A percentile compares a stretch with the other conserved stretches of the same genome.
phyloP scores from a whole-genome alignment of 805 yeast genomes.

The Saccharomyces eubayanus region DNA sequence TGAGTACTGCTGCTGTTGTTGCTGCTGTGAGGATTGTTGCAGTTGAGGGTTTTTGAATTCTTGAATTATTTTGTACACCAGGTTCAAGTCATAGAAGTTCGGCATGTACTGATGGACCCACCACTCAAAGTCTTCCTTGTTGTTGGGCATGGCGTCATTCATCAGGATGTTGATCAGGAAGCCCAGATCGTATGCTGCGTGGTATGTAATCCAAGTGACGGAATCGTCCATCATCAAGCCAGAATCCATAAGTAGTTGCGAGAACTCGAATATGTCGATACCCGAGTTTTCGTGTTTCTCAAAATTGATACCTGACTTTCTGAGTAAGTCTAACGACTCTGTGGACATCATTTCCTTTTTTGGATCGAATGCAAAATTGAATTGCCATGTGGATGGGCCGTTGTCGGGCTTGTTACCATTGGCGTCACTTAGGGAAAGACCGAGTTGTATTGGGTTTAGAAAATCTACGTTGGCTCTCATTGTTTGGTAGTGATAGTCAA shows the following conservation, averaged over 20 bases:
- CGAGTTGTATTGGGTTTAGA: slow-evolving; percentile 76
- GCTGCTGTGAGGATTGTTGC: slow-evolving; percentile 6
- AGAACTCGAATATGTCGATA: slow-evolving; percentile 69
- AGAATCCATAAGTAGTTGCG: slow-evolving; percentile 75
- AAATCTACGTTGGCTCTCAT: slow-evolving; percentile 86
- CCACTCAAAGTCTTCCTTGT: slow-evolving; percentile 67
- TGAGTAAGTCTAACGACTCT: slow-evolving; percentile 72
- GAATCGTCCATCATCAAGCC: slow-evolving; percentile 65
- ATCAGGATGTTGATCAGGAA: slow-evolving; percentile 70
- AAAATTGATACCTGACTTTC: slow-evolving; percentile 78
- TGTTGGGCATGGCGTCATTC: slow-evolving; percentile 69
- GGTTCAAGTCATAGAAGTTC: slow-evolving; percentile 72
- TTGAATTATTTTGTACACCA: slow-evolving; percentile 32
- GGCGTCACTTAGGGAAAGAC: slow-evolving; percentile 63
- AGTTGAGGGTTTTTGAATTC: slow-evolving; percentile 18
- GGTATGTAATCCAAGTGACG: slow-evolving; percentile 85
- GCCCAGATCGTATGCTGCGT: slow-evolving; percentile 91
- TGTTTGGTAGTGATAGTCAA: slow-evolving; percentile 94
- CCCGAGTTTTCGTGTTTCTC: slow-evolving; percentile 67
- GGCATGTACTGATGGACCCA: slow-evolving; percentile 73
- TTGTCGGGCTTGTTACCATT: slow-evolving; percentile 62
- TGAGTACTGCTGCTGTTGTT: slow-evolving; percentile 18
- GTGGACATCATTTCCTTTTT: slow-evolving; percentile 75
- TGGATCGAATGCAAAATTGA: slow-evolving; percentile 79
- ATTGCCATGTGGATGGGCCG: slow-evolving; percentile 85